phyloP scores from a whole-genome alignment of 345 rosid genomes.

The Hibiscus tridactylites region DNA sequence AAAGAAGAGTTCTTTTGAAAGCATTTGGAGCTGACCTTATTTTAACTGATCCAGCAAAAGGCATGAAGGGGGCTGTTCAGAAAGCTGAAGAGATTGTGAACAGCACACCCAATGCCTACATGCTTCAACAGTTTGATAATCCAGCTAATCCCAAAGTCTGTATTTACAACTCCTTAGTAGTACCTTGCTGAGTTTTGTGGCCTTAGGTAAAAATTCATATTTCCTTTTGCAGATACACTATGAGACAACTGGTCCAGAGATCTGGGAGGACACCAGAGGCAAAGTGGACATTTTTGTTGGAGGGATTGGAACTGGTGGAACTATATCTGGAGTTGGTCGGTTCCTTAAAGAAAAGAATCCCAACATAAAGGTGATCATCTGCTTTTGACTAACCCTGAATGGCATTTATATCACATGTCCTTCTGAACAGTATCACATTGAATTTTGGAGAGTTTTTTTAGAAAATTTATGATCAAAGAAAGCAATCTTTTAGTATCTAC shows the following conservation, averaged over 20 bases:
- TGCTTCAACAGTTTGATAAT: constrained; percentile 85
- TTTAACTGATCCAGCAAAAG: constrained; percentile 74
- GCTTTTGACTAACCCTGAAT: background rate
- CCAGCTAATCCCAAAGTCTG: constrained; percentile 82
- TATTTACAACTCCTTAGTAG: background rate
- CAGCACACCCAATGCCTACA: constrained; percentile 53
- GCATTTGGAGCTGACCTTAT: constrained; percentile 92
- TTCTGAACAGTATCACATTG: background rate
- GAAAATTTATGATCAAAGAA: background rate
- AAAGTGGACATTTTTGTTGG: constrained; percentile 70
- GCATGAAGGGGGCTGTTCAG: constrained; percentile 67
- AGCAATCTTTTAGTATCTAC: background rate
- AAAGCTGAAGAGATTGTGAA: constrained; percentile 69
- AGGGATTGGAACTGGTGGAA: constrained; percentile 92
- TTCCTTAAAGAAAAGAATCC: constrained; percentile 72
- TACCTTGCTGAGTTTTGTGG: background rate
- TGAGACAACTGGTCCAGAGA: constrained; percentile 86
- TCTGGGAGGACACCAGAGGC: constrained; percentile 81
- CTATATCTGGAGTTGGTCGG: constrained; percentile 65
- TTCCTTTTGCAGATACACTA: constrained; percentile 57
- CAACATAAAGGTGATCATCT: constrained; percentile 46
- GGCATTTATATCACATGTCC: background rate
- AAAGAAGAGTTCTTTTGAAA: constrained; percentile 70
- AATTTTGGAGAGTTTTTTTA: background rate
- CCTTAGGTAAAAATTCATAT: constrained; percentile 8